Evolutionary conservation across 805 yeast genomes (phyloP).

Genomic region (Metschnikowia continentalis): DNA sequence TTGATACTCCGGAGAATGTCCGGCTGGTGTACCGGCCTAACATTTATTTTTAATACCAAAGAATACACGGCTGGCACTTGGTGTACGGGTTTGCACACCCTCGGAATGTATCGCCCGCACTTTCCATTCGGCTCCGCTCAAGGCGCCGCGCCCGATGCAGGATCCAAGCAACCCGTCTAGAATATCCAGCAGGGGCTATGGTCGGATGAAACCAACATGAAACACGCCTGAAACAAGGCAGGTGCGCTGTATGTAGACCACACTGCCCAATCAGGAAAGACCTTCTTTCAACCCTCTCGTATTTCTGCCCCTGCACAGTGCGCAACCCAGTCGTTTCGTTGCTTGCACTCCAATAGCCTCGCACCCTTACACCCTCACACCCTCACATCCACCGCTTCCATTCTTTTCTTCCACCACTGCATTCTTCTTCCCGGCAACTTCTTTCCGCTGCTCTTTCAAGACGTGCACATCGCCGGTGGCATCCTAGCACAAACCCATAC

Average conservation of each 20-base stretch:
- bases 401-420: slow-evolving; percentile 3
- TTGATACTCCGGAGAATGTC: no score
- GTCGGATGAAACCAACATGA: no score
- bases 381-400: slow-evolving; percentile 1
- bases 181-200: no score
- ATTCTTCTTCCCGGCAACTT: neutral
- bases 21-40: no score
- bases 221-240: no score
- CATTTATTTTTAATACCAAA: no score
- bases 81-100: neutral
- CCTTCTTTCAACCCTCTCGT: no score
- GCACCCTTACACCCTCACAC: slow-evolving; percentile 3
- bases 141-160: neutral
- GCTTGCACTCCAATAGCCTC: slow-evolving; percentile 2
- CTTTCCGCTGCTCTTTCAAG: neutral
- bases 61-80: neutral
- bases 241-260: no score
- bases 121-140: neutral
- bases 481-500: neutral
- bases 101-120: neutral
- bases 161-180: neutral
- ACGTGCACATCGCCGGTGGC: neutral
- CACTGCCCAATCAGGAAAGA: no score
- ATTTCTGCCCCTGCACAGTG: no score
- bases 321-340: neutral